Percentiles rank a stretch among this genome's conserved stretches.
phyloP scores from a whole-genome alignment of 441 rosid genomes.

The Flueggea neowawraea region DNA sequence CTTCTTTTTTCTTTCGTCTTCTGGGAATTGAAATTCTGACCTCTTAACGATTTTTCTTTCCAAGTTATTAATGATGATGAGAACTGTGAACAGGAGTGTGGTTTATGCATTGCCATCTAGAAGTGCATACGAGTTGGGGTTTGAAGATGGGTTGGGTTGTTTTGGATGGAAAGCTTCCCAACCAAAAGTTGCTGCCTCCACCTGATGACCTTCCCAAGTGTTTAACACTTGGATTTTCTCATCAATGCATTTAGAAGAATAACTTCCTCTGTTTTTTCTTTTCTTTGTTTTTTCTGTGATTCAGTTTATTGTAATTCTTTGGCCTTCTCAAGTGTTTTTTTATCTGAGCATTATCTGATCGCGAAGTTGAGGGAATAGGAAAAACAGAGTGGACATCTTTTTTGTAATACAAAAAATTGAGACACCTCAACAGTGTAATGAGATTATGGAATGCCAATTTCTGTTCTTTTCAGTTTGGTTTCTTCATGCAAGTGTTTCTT shows the following conservation, averaged over 20 bases:
- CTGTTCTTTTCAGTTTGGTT: not conserved
- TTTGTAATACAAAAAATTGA: slow-evolving; percentile 3
- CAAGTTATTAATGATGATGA: not conserved
- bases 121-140: slow-evolving; percentile 52
- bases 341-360: not conserved
- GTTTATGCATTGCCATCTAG: slow-evolving; percentile 55
- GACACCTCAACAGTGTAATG: slow-evolving; percentile 3
- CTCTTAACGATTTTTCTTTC: no score
- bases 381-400: not conserved
- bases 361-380: not conserved
- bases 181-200: slow-evolving; percentile 44
- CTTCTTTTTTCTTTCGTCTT: not conserved
- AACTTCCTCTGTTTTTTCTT: not conserved
- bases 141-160: slow-evolving; percentile 54
- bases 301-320: not conserved
- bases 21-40: no score
- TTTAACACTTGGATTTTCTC: slow-evolving; percentile 6
- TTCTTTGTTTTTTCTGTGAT: slow-evolving; percentile 1
- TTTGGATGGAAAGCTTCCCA: slow-evolving; percentile 39
- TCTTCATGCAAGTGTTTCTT: not conserved
- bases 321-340: not conserved
- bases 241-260: not conserved
- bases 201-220: slow-evolving; percentile 49
- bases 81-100: slow-evolving; percentile 31
- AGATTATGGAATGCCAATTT: not conserved